These are phyloP conservation scores for Clausena lansium DNA, from an alignment of 345 rosid genomes.

Conservation along the genomic window DNA sequence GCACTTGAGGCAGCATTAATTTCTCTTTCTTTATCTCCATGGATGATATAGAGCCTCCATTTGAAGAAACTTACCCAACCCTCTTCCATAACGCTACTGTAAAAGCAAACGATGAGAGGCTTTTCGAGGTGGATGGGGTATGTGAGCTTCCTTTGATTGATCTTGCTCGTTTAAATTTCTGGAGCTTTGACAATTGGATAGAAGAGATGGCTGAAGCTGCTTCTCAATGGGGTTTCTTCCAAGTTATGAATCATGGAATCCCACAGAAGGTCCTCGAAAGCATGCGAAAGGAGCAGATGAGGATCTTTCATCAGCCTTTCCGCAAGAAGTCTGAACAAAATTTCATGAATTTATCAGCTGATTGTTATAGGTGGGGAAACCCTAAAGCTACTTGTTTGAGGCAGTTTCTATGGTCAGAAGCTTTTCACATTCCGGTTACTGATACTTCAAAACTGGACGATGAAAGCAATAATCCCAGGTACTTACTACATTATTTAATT, in stretches of 20 bases:
- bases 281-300: conserved; percentile 40
- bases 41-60: conserved; percentile 35
- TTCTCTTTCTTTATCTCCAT: conserved; percentile 1
- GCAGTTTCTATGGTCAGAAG: conserved; percentile 72
- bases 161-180: conserved; percentile 25
- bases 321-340: conserved; percentile 28
- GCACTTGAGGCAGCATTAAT: not conserved
- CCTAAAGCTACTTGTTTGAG: conserved; percentile 52
- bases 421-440: conserved; percentile 53
- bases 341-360: conserved; percentile 33
- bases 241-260: conserved; percentile 66
- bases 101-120: not conserved
- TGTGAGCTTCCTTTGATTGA: conserved; percentile 58
- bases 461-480: conserved; percentile 43
- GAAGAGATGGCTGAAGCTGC: conserved; percentile 50
- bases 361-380: conserved; percentile 76
- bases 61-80: conserved; percentile 23
- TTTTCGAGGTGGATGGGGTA: not conserved
- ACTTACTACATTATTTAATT: not conserved
- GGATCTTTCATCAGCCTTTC: conserved; percentile 54
- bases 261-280: conserved; percentile 34
- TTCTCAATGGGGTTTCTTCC: conserved; percentile 74
- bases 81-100: conserved; percentile 11
- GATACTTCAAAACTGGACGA: conserved; percentile 37
- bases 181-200: conserved; percentile 31